Percentiles rank a stretch among this genome's conserved stretches.
Evolutionary conservation across 768 basidiomycete species (phyloP).

Genomic region (Lactarius quietus): DNA sequence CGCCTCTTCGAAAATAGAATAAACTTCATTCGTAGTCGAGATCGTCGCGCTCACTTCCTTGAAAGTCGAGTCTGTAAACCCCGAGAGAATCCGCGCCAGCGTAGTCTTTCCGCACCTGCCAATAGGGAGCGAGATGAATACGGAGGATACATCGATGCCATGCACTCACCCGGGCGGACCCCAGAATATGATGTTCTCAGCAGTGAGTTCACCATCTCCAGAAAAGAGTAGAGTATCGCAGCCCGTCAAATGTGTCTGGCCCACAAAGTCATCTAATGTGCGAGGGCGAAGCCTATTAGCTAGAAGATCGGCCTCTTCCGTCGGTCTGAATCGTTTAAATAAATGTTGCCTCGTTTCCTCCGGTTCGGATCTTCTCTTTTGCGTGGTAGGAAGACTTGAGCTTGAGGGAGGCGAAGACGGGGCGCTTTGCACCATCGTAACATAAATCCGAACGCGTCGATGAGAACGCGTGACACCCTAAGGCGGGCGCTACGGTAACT

Average conservation of each 20-base stretch:
- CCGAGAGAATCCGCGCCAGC: constrained; percentile 66
- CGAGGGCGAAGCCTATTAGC: constrained; percentile 72
- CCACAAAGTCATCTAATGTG: constrained; percentile 61
- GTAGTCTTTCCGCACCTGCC: constrained; percentile 71
- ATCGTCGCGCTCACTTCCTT: constrained; percentile 78
- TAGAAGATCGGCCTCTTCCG: constrained; percentile 44
- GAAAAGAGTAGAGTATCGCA: constrained; percentile 54
- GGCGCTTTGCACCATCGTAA: too few relatives aligned
- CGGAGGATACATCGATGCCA: not conserved
- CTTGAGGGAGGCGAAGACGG: too few relatives aligned
- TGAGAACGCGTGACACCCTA: too few relatives aligned
- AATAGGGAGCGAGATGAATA: constrained; percentile 7
- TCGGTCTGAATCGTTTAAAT: not conserved
- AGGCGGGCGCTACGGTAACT: too few relatives aligned
- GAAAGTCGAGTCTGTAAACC: constrained; percentile 54
- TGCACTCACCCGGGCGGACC: constrained; percentile 61
- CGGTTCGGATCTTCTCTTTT: not conserved
- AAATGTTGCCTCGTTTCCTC: not conserved
- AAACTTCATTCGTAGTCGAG: constrained; percentile 64
- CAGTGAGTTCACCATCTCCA: constrained; percentile 46
- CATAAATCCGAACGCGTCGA: too few relatives aligned
- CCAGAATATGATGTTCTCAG: constrained; percentile 68
- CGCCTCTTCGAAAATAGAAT: constrained; percentile 73
- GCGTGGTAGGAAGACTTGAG: too few relatives aligned
- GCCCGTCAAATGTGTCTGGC: constrained; percentile 62